A percentile compares a stretch with the other conserved stretches of the same genome.
Conservation (phyloP, 2,329 filamentous ascomycete genomes). For the Pestalotiopsis sp. region DNA sequence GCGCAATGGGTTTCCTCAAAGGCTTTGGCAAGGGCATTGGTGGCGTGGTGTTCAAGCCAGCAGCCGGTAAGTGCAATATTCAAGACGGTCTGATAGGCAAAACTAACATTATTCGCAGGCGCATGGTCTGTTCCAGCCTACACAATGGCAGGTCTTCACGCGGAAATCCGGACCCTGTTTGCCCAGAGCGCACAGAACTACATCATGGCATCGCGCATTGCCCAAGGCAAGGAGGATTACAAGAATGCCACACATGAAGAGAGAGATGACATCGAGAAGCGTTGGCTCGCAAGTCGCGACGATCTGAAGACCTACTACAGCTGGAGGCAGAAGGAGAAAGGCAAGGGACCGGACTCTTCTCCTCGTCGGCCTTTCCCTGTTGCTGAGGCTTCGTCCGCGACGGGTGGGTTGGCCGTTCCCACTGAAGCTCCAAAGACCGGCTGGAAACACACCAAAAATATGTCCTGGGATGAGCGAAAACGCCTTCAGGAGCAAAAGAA, state of each 20-base stretch:
- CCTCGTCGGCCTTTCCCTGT: conserved; percentile 18
- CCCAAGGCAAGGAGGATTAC: conserved; percentile 74
- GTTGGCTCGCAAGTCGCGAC: conserved; percentile 65
- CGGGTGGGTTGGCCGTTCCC: conserved; percentile 14
- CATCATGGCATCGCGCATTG: conserved; percentile 75
- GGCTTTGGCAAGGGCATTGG: conserved; percentile 83
- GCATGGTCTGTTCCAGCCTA: conserved; percentile 78
- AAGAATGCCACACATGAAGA: conserved; percentile 58
- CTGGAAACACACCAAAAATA: conserved; percentile 50
- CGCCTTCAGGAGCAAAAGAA: conserved; percentile 52
- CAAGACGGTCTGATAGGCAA: background rate
- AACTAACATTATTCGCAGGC: conserved; percentile 36
- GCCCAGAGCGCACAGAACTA: conserved; percentile 76
- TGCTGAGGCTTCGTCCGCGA: conserved; percentile 19
- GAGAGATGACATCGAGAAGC: conserved; percentile 62
- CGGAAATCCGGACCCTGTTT: conserved; percentile 73
- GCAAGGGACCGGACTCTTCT: conserved; percentile 35
- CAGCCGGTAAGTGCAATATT: conserved; percentile 60
- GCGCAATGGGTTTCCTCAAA: conserved; percentile 68
- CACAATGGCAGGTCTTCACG: conserved; percentile 80
- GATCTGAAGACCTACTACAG: conserved; percentile 64
- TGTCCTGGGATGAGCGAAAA: conserved; percentile 55
- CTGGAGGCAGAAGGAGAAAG: conserved; percentile 50
- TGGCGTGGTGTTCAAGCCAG: conserved; percentile 80
- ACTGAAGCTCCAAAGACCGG: conserved; percentile 42